Conservation (phyloP, 805 yeast genomes). For the Zygoascus biomembranicola region DNA sequence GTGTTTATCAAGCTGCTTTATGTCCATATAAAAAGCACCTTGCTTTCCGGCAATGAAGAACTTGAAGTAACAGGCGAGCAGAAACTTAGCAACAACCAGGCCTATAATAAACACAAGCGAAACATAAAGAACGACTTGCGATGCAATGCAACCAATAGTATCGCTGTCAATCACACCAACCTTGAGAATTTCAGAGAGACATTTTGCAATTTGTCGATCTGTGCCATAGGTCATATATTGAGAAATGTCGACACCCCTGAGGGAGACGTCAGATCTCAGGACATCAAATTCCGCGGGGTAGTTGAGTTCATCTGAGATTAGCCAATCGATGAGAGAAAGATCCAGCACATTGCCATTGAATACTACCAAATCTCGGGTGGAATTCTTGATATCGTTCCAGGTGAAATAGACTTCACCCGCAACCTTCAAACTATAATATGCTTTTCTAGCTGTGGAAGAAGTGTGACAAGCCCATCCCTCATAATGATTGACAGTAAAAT, state of each 20-base stretch:
- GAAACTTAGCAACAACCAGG: conserved; percentile 66
- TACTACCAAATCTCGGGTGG: conserved; percentile 70
- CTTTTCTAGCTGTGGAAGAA: conserved; percentile 53
- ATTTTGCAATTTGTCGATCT: conserved; percentile 67
- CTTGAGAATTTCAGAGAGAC: conserved; percentile 75
- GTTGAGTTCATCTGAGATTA: conserved; percentile 55
- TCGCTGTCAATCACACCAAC: conserved; percentile 70
- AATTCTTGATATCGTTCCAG: conserved; percentile 76
- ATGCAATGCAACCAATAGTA: conserved; percentile 90
- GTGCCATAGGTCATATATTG: conserved; percentile 56
- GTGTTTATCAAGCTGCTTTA: conserved; percentile 51
- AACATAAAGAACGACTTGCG: conserved; percentile 69
- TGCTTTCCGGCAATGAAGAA: conserved; percentile 74
- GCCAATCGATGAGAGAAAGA: conserved; percentile 67
- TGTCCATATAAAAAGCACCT: conserved; percentile 63
- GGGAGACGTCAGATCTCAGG: conserved; percentile 43
- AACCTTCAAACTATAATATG: conserved; percentile 51
- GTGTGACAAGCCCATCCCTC: conserved; percentile 92
- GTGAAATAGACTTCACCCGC: conserved; percentile 76
- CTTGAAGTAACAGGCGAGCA: conserved; percentile 81
- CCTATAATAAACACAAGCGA: conserved; percentile 81
- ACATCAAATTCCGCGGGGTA: conserved; percentile 68
- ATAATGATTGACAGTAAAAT: conserved; percentile 53
- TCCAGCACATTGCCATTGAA: conserved; percentile 87
- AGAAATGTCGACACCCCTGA: conserved; percentile 78